Percentiles rank a stretch among this genome's conserved stretches.
These are phyloP conservation scores for Hypericum androsaemum DNA, from an alignment of 345 rosid species.

Conservation along the genomic window DNA sequence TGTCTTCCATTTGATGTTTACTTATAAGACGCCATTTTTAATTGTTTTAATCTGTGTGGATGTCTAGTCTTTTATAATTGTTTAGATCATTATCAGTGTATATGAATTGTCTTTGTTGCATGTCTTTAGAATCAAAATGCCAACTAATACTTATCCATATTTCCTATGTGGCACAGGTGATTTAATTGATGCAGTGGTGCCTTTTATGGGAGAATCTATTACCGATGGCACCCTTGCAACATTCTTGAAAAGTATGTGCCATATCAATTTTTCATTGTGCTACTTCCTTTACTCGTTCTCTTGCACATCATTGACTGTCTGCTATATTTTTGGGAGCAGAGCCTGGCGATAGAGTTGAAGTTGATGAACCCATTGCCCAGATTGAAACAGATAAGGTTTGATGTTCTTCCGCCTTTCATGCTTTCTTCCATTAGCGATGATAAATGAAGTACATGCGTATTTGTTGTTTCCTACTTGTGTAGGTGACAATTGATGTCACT, in stretches of 20 bases:
- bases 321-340: conserved; percentile 32
- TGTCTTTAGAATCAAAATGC: not conserved
- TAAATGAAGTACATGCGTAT: not conserved
- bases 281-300: not conserved
- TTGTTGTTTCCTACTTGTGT: not conserved
- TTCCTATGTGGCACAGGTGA: conserved; percentile 30
- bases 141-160: not conserved
- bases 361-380: conserved; percentile 88
- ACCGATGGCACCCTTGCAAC: conserved; percentile 70
- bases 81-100: no score
- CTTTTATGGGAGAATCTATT: conserved; percentile 86
- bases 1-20: no score
- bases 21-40: no score
- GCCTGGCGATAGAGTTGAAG: conserved; percentile 87
- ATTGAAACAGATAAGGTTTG: conserved; percentile 93
- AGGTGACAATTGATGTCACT: conserved; percentile 80
- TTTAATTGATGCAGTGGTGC: conserved; percentile 65
- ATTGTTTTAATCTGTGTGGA: no score
- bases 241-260: conserved; percentile 59
- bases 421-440: not conserved
- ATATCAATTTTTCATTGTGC: not conserved
- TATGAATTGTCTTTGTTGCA: not conserved
- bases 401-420: not conserved
- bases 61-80: no score
- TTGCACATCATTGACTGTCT: conserved; percentile 5